Evolutionary conservation across 495 filamentous ascomycete species (phyloP), one percentile per base, ranked within the genome.

Genomic region (Talaromyces trachyspermus): DNA sequence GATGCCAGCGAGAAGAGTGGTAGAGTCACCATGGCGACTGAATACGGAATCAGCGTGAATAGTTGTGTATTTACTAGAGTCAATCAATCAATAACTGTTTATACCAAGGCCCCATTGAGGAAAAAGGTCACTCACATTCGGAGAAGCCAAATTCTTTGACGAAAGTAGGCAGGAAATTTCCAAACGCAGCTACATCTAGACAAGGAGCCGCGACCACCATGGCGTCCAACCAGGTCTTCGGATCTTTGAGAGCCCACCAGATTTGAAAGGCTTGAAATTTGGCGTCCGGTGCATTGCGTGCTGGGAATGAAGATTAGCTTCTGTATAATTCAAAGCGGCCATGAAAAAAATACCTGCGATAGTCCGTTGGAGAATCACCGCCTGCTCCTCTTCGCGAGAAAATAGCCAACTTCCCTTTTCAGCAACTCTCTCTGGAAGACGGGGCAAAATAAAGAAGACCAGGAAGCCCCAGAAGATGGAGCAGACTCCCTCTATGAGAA

Each of bases 161-260:
- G 33, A 36, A 36, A 36, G 33, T 36, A 36, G 33, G 33, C 33
- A 36, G 43, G 33, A 36, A 36, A 36, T 36, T 36, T 36, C 33
- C 33, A 36, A 36, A 36, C n/a, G 33, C 33, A 14, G 33, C 33
- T 36, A 36, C 33, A 36, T 36, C 33, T 6, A 36, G 33, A 36
- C 33, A 36, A 36, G 33, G 33, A 36, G 33, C 33, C 33, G 33
- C 33, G 33, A 36, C 33, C 6, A 36, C 33, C 33, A 36, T 14
- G 33, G 33, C 33, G 33, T 36, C 33, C 5, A 36, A 36, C 33
- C 33, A 36, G 33, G 33, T 36, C 33, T 36, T 36, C 17, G 33
- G 33, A 14, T 36, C 33, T 36, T 36, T 36, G 33, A 36, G 33
- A 36, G 33, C 33, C 33, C 33, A 36, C 33, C 33, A 36, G 33